These are phyloP conservation scores for Tylopilus sp. DNA, from an alignment of 768 basidiomycete genomes.

Conservation along the genomic window DNA sequence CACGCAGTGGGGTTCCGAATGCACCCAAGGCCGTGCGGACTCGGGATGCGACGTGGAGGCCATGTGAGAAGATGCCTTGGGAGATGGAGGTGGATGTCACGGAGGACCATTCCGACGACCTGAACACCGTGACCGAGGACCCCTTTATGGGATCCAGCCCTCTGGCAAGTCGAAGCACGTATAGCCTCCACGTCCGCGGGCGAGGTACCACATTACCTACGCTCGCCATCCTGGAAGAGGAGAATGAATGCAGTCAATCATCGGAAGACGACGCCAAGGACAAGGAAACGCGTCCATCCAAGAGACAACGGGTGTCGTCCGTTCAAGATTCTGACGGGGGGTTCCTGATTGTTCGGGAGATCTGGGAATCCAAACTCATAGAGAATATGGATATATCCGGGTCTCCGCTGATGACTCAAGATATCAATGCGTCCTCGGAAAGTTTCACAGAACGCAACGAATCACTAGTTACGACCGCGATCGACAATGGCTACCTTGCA, in stretches of 20 bases:
- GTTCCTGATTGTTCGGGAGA: not conserved
- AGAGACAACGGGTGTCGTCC: constrained; percentile 20
- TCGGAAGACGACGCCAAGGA: constrained; percentile 8
- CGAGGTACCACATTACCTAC: constrained; percentile 1
- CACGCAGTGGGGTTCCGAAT: constrained; percentile 28
- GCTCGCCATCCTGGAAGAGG: constrained; percentile 28
- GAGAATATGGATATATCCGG: constrained; percentile 28
- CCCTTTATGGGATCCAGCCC: constrained; percentile 23
- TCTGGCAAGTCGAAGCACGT: constrained; percentile 21
- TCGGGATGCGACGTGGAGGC: constrained; percentile 15
- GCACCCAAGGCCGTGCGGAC: constrained; percentile 29
- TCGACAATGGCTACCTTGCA: not conserved
- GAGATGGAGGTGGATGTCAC: constrained; percentile 22
- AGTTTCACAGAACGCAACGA: not conserved
- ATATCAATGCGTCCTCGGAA: not conserved
- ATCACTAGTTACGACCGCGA: not conserved
- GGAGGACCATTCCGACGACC: constrained; percentile 6
- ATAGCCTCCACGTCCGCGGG: constrained; percentile 3
- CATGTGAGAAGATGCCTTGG: constrained; percentile 19
- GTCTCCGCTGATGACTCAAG: constrained; percentile 18
- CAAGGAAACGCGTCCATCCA: constrained; percentile 14
- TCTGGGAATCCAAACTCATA: constrained; percentile 18
- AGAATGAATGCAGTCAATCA: constrained; percentile 20
- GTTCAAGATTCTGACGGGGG: not conserved
- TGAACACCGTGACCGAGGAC: constrained; percentile 15